phyloP scores from a whole-genome alignment of 2,329 filamentous ascomycete species.

The Cladosporium sp. region DNA sequence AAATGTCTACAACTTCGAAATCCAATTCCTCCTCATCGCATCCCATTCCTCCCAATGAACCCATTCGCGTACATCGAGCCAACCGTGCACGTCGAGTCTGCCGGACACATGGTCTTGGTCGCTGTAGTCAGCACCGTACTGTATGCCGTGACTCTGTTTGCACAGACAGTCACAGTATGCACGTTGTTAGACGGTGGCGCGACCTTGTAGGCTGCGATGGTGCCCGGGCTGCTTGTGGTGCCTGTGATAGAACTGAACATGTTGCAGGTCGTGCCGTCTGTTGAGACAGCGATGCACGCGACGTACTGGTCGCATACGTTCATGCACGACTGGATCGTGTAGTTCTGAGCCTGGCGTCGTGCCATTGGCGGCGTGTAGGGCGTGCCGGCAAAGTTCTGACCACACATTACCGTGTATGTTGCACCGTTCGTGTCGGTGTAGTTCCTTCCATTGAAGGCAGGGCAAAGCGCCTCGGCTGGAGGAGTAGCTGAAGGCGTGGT shows the following conservation, averaged over 20 bases:
- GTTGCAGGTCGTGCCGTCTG: slow-evolving; percentile 3
- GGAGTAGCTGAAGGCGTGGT: background rate
- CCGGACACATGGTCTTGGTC: slow-evolving; percentile 17
- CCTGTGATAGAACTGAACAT: slow-evolving; percentile 13
- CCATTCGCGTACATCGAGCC: background rate
- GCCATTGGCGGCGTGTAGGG: slow-evolving; percentile 2
- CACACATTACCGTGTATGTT: slow-evolving; percentile 15
- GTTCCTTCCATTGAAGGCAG: slow-evolving; percentile 14
- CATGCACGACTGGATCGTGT: slow-evolving; percentile 13
- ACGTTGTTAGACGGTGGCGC: slow-evolving; percentile 3
- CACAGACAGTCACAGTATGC: slow-evolving; percentile 17
- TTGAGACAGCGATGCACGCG: slow-evolving; percentile 8
- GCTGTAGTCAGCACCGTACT: slow-evolving; percentile 18
- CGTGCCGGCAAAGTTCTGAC: slow-evolving; percentile 14
- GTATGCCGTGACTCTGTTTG: slow-evolving; percentile 2
- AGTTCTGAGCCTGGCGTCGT: background rate
- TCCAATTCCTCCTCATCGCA: background rate
- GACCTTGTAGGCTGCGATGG: slow-evolving; percentile 12
- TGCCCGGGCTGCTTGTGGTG: background rate
- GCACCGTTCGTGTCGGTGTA: slow-evolving; percentile 16
- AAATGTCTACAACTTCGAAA: background rate
- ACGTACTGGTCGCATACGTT: slow-evolving; percentile 7
- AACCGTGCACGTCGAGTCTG: slow-evolving; percentile 11
- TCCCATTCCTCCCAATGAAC: background rate
- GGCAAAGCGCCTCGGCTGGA: slow-evolving; percentile 11